phyloP scores from a whole-genome alignment of 192 early-diverging fungal genomes.

The Coemansia sp. region DNA sequence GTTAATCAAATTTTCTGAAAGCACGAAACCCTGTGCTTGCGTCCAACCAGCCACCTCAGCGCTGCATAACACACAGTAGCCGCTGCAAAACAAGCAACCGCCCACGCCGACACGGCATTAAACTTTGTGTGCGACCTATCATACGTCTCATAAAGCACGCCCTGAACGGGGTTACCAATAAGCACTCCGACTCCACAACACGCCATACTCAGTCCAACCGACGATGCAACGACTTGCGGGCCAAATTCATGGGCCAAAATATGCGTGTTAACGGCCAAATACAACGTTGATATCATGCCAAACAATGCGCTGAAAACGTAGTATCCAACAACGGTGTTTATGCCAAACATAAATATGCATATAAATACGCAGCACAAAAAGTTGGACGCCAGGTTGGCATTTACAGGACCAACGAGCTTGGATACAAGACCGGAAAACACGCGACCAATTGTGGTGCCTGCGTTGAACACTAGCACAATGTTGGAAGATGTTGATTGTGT shows the following conservation, averaged over 20 bases:
- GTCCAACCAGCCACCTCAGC: constrained; percentile 4
- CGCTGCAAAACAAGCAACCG: constrained; percentile 16
- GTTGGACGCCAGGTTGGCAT: constrained; percentile 12
- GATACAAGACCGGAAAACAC: constrained; percentile 8
- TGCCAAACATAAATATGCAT: constrained; percentile 8
- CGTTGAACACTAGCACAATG: constrained; percentile 19
- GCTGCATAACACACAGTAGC: not conserved
- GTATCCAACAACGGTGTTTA: constrained; percentile 10
- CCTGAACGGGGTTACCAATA: constrained; percentile 18
- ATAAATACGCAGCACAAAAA: constrained; percentile 6
- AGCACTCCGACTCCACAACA: constrained; percentile 22
- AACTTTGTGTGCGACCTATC: constrained; percentile 4
- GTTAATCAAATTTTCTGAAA: not conserved
- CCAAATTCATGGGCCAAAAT: constrained; percentile 22
- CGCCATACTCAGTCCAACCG: constrained; percentile 24
- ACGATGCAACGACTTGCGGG: constrained; percentile 11
- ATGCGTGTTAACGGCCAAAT: constrained; percentile 19
- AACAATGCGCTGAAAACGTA: constrained; percentile 15
- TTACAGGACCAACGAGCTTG: constrained; percentile 2
- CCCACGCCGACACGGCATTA: constrained; percentile 16
- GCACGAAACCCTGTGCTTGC: not conserved
- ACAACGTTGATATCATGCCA: constrained; percentile 14
- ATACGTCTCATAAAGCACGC: constrained; percentile 15
- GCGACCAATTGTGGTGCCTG: constrained; percentile 17
- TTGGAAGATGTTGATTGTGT: not conserved